phyloP scores from a whole-genome alignment of 805 yeast genomes.

The Candida takata region DNA sequence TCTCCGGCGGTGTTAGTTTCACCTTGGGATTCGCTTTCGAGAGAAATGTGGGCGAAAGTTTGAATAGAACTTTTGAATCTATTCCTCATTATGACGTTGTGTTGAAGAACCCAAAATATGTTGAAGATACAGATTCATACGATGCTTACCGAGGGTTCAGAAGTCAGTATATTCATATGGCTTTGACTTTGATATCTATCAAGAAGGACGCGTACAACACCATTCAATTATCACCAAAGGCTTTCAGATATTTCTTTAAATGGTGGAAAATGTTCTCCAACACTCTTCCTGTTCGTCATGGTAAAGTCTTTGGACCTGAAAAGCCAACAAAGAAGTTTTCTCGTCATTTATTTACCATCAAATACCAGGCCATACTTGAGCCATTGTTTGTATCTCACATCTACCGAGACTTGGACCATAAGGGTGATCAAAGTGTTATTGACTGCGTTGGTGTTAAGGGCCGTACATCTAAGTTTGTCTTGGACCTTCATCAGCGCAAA shows the following conservation, averaged over 20 bases:
- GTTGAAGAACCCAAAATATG: conserved; percentile 47
- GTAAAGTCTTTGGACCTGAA: conserved; percentile 56
- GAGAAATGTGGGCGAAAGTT: conserved; percentile 27
- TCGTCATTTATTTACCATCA: conserved; percentile 65
- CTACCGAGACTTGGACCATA: conserved; percentile 45
- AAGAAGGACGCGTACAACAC: conserved; percentile 48
- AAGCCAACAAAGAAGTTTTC: conserved; percentile 63
- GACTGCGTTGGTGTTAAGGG: conserved; percentile 65
- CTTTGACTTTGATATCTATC: conserved; percentile 47
- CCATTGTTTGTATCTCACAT: conserved; percentile 74
- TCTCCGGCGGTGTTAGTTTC: conserved; percentile 56
- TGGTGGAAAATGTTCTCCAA: conserved; percentile 92
- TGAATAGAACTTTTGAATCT: conserved; percentile 37
- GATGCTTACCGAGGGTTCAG: conserved; percentile 81
- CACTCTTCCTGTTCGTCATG: conserved; percentile 72
- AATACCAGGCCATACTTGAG: conserved; percentile 65
- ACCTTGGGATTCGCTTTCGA: conserved; percentile 54
- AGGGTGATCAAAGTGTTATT: conserved; percentile 32
- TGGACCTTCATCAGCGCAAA: conserved; percentile 64
- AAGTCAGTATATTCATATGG: conserved; percentile 74
- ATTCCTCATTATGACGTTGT: conserved; percentile 56
- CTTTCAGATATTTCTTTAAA: conserved; percentile 56
- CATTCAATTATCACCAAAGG: conserved; percentile 67
- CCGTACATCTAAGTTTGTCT: conserved; percentile 43
- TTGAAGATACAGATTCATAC: conserved; percentile 42